Conservation (phyloP, 2,329 filamentous ascomycete species). For the Juglanconis oblonga region DNA sequence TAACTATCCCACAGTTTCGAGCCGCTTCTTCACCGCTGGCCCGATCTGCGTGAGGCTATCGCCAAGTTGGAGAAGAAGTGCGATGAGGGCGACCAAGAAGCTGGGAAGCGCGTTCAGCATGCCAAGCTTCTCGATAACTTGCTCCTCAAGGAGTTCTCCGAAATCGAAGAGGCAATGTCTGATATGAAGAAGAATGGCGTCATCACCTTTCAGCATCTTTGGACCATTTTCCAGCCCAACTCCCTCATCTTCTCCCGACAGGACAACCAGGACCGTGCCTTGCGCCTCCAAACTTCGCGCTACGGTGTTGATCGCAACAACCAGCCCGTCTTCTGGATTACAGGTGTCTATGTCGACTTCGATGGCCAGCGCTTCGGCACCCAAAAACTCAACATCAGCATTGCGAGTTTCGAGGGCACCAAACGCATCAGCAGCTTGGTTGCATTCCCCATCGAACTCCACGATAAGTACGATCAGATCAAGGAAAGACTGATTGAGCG, state of each 20-base stretch:
- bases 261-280: neutral
- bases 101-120: neutral
- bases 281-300: neutral
- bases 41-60: neutral
- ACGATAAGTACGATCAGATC: constrained; percentile 22
- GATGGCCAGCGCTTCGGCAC: constrained; percentile 31
- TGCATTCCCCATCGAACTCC: constrained; percentile 27
- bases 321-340: neutral
- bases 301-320: neutral
- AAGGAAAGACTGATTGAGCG: constrained; percentile 23
- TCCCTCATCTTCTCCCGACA: neutral
- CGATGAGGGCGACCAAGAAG: neutral
- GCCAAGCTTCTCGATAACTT: neutral
- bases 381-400: constrained; percentile 20
- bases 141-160: neutral
- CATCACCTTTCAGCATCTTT: neutral
- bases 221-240: neutral
- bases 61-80: neutral
- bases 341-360: constrained; percentile 27
- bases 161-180: neutral
- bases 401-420: constrained; percentile 26
- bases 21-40: neutral
- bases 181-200: constrained; percentile 1
- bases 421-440: constrained; percentile 25
- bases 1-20: neutral